Percentiles rank a stretch among this genome's conserved stretches.
phyloP scores from a whole-genome alignment of 805 yeast genomes.

The Starmerella kuoi region DNA sequence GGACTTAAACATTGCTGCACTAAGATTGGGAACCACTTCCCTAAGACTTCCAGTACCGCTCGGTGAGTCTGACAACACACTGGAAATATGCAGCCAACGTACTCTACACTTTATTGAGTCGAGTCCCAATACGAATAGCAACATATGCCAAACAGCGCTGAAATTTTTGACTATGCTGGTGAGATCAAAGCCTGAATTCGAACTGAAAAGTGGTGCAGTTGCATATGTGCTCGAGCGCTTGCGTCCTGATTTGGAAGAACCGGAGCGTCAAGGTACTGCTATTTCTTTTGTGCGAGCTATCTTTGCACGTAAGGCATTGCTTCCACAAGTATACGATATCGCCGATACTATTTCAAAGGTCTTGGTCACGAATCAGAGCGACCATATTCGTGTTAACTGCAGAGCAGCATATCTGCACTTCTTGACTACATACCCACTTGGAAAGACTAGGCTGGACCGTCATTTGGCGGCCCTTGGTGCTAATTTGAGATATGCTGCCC shows the following conservation, averaged over 20 bases:
- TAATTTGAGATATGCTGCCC: constrained; percentile 73
- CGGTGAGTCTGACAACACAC: constrained; percentile 31
- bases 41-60: constrained; percentile 49
- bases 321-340: constrained; percentile 82
- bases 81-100: constrained; percentile 23
- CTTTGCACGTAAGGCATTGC: constrained; percentile 56
- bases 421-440: constrained; percentile 88
- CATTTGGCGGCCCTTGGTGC: constrained; percentile 70
- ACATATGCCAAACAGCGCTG: constrained; percentile 67
- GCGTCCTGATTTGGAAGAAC: constrained; percentile 81
- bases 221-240: constrained; percentile 61
- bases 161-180: constrained; percentile 48
- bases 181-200: constrained; percentile 53
- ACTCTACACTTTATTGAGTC: constrained; percentile 49
- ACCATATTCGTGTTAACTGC: constrained; percentile 71
- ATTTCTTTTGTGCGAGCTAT: constrained; percentile 71
- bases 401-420: constrained; percentile 75
- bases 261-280: constrained; percentile 76
- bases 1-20: constrained; percentile 55
- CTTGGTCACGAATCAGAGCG: constrained; percentile 81
- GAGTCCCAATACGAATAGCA: constrained; percentile 64
- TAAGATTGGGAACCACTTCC: constrained; percentile 48
- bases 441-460: constrained; percentile 68
- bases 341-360: constrained; percentile 70
- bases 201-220: constrained; percentile 56